Evolutionary conservation across 257 asterid genomes (phyloP).

Genomic region (Schizonepeta tenuifolia): DNA sequence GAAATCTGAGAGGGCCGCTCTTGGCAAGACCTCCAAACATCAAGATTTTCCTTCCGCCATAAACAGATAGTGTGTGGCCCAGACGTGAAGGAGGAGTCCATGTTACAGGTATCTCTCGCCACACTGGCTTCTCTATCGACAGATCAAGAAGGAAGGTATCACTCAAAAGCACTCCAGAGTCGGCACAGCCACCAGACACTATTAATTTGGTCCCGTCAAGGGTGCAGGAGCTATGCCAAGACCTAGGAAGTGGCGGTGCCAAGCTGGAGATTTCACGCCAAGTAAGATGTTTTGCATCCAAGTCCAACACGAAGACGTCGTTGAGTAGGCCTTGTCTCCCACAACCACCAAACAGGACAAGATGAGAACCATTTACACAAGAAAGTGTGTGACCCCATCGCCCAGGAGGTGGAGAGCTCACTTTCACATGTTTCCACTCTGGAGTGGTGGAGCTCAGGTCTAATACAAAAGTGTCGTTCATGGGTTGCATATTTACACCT

Average conservation of each 20-base stretch:
- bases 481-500: slow-evolving; percentile 95
- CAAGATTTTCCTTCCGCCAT: slow-evolving; percentile 77
- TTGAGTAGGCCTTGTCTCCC: slow-evolving; percentile 89
- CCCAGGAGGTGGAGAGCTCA: slow-evolving; percentile 89
- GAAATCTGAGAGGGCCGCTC: slow-evolving; percentile 80
- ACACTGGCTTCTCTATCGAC: slow-evolving; percentile 72
- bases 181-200: slow-evolving; percentile 94
- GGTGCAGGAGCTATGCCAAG: slow-evolving; percentile 97
- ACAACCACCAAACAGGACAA: slow-evolving; percentile 87
- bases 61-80: slow-evolving; percentile 79
- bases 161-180: slow-evolving; percentile 82
- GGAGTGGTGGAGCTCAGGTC: slow-evolving; percentile 76
- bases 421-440: slow-evolving; percentile 75
- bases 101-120: slow-evolving; percentile 85
- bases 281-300: slow-evolving; percentile 78
- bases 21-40: slow-evolving; percentile 89
- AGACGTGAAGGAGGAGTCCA: slow-evolving; percentile 93
- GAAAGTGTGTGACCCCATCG: slow-evolving; percentile 96
- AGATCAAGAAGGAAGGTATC: slow-evolving; percentile 83
- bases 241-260: slow-evolving; percentile 90
- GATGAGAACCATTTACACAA: slow-evolving; percentile 82
- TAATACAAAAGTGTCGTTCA: slow-evolving; percentile 84
- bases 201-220: slow-evolving; percentile 87
- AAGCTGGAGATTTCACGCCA: slow-evolving; percentile 88
- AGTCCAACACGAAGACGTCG: slow-evolving; percentile 81